Evolutionary conservation across 345 rosid species (phyloP).

Genomic region (Heritiera fomes): DNA sequence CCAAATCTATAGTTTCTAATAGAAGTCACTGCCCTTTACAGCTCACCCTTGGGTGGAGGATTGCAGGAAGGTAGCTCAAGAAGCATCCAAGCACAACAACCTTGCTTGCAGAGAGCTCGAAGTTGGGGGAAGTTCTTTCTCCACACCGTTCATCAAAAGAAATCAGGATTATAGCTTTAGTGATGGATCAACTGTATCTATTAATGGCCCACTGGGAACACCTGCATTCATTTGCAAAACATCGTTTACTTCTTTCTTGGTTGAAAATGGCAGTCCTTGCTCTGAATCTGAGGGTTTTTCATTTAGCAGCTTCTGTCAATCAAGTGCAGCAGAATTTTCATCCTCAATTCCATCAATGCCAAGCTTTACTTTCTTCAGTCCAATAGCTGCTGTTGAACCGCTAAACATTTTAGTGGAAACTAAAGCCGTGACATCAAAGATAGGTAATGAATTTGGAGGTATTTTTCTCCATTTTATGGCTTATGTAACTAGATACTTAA

Average conservation of each 20-base stretch:
- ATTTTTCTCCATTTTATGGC: not conserved
- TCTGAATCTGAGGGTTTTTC: conserved; percentile 52
- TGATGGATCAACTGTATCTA: conserved; percentile 26
- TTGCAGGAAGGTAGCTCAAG: conserved; percentile 37
- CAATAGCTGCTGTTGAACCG: conserved; percentile 33
- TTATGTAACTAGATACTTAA: not conserved
- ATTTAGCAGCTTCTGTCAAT: conserved; percentile 45
- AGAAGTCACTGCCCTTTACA: conserved; percentile 31
- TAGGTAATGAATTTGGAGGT: conserved; percentile 46
- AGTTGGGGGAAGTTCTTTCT: conserved; percentile 45
- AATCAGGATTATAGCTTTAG: conserved; percentile 65
- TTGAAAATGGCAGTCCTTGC: conserved; percentile 28
- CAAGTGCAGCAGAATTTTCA: conserved; percentile 36
- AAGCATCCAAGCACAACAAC: conserved; percentile 34
- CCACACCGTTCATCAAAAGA: conserved; percentile 35
- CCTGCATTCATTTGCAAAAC: conserved; percentile 45
- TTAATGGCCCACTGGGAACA: conserved; percentile 32
- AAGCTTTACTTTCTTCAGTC: conserved; percentile 67
- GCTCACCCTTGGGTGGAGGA: conserved; percentile 78
- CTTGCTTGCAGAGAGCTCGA: conserved; percentile 39
- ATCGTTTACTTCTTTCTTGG: conserved; percentile 58
- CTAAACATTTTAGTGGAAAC: conserved; percentile 15
- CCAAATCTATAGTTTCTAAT: not conserved
- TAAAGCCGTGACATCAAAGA: conserved; percentile 21
- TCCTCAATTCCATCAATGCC: conserved; percentile 59